phyloP scores from a whole-genome alignment of 768 basidiomycete genomes.

The Podaxis carcinomalis region DNA sequence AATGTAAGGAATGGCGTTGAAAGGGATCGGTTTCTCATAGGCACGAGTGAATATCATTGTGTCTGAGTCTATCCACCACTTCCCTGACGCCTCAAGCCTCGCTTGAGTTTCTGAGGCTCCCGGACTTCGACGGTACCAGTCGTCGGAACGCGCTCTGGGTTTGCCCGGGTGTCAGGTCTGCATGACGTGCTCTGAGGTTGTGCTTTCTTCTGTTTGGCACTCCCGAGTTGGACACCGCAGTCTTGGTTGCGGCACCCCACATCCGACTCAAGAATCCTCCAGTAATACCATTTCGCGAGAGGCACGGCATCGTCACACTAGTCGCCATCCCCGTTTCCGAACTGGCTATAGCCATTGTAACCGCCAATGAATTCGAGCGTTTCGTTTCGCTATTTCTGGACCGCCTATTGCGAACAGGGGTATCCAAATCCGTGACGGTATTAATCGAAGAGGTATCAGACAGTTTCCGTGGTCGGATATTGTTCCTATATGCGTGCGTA shows the following conservation, averaged over 20 bases:
- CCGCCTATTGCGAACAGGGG: slow-evolving; percentile 13
- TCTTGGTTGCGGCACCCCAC: slow-evolving; percentile 55
- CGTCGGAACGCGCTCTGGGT: slow-evolving; percentile 4
- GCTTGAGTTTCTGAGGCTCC: neutral
- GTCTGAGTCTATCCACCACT: neutral
- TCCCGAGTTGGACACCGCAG: slow-evolving; percentile 3
- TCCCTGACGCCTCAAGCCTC: neutral
- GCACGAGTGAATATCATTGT: neutral
- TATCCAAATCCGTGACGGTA: slow-evolving; percentile 33
- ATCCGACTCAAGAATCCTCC: slow-evolving; percentile 66
- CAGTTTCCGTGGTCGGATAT: slow-evolving; percentile 30
- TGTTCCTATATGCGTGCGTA: slow-evolving; percentile 22
- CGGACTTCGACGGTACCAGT: slow-evolving; percentile 8
- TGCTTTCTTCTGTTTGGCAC: neutral
- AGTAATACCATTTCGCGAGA: slow-evolving; percentile 26
- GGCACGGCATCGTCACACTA: slow-evolving; percentile 29
- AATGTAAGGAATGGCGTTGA: slow-evolving; percentile 3
- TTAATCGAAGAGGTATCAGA: slow-evolving; percentile 51
- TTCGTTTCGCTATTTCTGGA: slow-evolving; percentile 8
- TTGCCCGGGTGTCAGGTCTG: neutral
- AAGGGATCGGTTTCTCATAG: neutral
- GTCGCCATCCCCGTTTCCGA: slow-evolving; percentile 22
- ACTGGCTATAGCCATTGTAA: slow-evolving; percentile 24
- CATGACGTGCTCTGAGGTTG: neutral
- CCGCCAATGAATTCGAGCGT: slow-evolving; percentile 14